Evolutionary conservation across 2,329 filamentous ascomycete species (phyloP), one percentile per base, ranked within the genome.

Genomic region (Neonectria coccinea): DNA sequence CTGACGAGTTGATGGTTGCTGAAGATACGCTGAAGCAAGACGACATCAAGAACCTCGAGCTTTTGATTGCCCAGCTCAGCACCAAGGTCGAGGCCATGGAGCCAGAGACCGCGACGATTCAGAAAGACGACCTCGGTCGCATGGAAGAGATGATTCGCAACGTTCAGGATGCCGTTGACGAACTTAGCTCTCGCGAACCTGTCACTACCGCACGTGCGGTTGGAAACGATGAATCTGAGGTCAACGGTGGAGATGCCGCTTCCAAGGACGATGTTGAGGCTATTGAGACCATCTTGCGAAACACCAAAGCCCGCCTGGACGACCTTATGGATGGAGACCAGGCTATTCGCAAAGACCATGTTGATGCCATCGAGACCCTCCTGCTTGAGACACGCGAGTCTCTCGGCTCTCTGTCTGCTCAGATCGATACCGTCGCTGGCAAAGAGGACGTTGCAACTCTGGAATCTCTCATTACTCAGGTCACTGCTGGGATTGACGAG

Each of bases 201-300:
- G 61, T 59, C 2, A 61, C 65, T 12, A 56, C 67, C 11, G 59
- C 67, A 22, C 65, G 70, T 18, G 62, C 73, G 11, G 62, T 51
- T 63, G 58, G 59, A 47, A 55, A 47, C 67, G 76, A 75, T 31
- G 66, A 44, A 12, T 55, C 48, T 9, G 62, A 52, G 4, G 60
- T 64, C 9, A 64, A 66, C 11, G 69, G 62, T 14, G 70, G 72
- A 5, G 80, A 84, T 61, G 81, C 64, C 73, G 84, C 70, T 72
- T 84, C 70, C 76, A 81, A 92, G 75, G 93, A 97, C 69, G 94
- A 98, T 71, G 92, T 94, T 0, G 89, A 95, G 66, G 93, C 93
- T 11, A 94, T 98, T 63, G 95, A 97, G 78, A 97, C 92, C 0
- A 89, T 98, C 53, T 85, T 98, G 12, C 89, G 91, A 45, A 97